These are phyloP conservation scores for Coprinellus aureogranulatus DNA, from an alignment of 768 basidiomycete species.

Conservation along the genomic window DNA sequence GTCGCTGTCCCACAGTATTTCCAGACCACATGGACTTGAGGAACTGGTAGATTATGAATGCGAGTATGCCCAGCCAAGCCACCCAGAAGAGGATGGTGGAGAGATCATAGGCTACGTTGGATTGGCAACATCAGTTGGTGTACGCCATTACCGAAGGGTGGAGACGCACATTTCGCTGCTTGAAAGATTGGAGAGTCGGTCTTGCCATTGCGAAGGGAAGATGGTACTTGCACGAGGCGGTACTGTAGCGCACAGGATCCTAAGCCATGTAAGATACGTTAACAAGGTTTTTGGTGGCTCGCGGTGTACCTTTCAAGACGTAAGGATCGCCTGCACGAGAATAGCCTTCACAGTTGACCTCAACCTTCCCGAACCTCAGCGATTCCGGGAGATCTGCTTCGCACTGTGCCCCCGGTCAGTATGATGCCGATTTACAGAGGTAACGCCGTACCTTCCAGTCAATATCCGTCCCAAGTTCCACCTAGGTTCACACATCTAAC, in stretches of 20 bases:
- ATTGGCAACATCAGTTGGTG: too few relatives aligned
- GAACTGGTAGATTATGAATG: conserved; percentile 56
- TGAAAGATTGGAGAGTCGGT: conserved; percentile 25
- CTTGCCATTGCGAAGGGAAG: conserved; percentile 33
- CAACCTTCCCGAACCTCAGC: conserved; percentile 79
- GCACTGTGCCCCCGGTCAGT: conserved; percentile 48
- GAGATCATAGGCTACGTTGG: conserved; percentile 44
- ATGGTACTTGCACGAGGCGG: conserved; percentile 68
- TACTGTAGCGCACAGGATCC: conserved; percentile 90
- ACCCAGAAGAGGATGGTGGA: conserved; percentile 51
- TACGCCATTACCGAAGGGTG: not conserved
- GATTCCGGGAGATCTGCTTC: conserved; percentile 85
- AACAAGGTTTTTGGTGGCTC: not conserved
- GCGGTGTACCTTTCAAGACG: conserved; percentile 72
- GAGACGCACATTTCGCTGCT: conserved; percentile 26
- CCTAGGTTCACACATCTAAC: conserved; percentile 81
- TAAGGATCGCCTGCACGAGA: conserved; percentile 74
- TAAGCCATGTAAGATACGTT: conserved; percentile 23
- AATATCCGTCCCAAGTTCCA: conserved; percentile 70
- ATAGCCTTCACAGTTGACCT: conserved; percentile 92
- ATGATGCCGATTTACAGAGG: not conserved
- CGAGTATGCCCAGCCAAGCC: conserved; percentile 53
- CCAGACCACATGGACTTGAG: conserved; percentile 48
- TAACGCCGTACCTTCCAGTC: conserved; percentile 78
- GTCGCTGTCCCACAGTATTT: conserved; percentile 17